A percentile compares a stretch with the other conserved stretches of the same genome.
Evolutionary conservation across 495 filamentous ascomycete genomes (phyloP).

Genomic region (Xylaria palmicola): DNA sequence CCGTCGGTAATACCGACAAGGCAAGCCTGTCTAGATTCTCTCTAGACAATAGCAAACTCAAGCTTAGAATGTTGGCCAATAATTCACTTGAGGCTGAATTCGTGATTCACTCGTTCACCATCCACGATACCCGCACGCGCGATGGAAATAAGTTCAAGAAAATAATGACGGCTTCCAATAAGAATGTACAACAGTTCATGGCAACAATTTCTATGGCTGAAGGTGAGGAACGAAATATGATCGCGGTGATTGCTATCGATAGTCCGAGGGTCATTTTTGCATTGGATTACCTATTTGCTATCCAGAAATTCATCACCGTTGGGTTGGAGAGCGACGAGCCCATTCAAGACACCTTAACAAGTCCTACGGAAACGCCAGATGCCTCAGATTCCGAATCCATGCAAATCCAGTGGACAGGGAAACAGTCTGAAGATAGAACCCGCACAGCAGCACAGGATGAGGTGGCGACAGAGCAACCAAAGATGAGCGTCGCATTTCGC

Average conservation of each 20-base stretch:
- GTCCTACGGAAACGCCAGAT: conserved; percentile 59
- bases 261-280: conserved; percentile 94
- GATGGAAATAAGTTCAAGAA: conserved; percentile 95
- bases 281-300: conserved; percentile 88
- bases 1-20: conserved; percentile 72
- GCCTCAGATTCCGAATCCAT: conserved; percentile 57
- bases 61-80: conserved; percentile 92
- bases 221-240: conserved; percentile 76
- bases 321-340: conserved; percentile 62
- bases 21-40: conserved; percentile 92
- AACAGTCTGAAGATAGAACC: conserved; percentile 25
- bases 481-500: conserved; percentile 81
- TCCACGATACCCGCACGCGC: conserved; percentile 79
- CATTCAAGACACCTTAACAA: conserved; percentile 52
- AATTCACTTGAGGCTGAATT: conserved; percentile 91
- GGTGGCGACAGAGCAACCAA: conserved; percentile 32
- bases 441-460: conserved; percentile 15
- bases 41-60: conserved; percentile 85
- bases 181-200: conserved; percentile 95
- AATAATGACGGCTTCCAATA: conserved; percentile 96
- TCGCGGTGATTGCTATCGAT: conserved; percentile 92
- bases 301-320: conserved; percentile 74
- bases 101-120: conserved; percentile 90
- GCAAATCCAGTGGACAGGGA: conserved; percentile 35
- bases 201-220: conserved; percentile 91